Conservation (phyloP, 768 basidiomycete genomes). For the Kwoniella dejecticola region DNA sequence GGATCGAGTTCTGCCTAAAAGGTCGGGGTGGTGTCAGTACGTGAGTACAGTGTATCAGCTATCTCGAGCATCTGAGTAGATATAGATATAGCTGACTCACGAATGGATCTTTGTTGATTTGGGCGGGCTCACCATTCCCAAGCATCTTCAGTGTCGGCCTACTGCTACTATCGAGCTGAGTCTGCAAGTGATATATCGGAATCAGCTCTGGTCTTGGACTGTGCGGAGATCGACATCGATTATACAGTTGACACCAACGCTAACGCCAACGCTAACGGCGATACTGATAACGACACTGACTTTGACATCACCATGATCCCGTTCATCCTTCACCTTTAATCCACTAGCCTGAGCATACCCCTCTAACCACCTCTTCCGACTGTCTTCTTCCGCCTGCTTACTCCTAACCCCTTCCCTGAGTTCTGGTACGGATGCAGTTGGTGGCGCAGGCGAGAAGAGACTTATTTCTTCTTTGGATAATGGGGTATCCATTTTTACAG, state of each 20-base stretch:
- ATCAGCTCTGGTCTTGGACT: too few relatives aligned
- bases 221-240: too few relatives aligned
- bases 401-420: too few relatives aligned
- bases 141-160: neutral
- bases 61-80: neutral
- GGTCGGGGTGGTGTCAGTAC: neutral
- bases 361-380: neutral
- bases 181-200: too few relatives aligned
- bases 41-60: neutral
- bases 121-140: neutral
- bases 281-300: too few relatives aligned
- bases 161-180: too few relatives aligned
- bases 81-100: neutral
- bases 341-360: too few relatives aligned
- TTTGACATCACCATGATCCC: too few relatives aligned
- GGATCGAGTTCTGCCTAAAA: constrained; percentile 1
- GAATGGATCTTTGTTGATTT: neutral
- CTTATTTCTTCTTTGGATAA: neutral
- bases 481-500: neutral
- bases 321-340: neutral
- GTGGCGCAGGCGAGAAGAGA: neutral
- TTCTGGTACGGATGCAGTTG: too few relatives aligned
- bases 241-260: too few relatives aligned
- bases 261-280: too few relatives aligned
- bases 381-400: too few relatives aligned